These are phyloP conservation scores for Phaffia tasmanica DNA, from an alignment of 768 basidiomycete species.

Conservation along the genomic window DNA sequence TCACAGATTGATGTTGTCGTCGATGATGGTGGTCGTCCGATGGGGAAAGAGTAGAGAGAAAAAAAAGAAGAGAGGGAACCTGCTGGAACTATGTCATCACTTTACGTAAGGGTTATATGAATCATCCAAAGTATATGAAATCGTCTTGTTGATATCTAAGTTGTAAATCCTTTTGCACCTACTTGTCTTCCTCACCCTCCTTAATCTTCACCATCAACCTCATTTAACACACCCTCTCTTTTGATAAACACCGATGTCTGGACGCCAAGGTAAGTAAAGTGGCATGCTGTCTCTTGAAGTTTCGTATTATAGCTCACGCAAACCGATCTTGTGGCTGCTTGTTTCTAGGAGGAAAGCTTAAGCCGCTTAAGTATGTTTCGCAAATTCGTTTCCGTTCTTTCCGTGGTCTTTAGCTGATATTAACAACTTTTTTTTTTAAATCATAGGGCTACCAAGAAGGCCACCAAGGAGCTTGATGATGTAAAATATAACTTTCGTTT, in stretches of 20 bases:
- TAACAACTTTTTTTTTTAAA: background rate
- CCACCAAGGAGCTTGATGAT: slow-evolving; percentile 26
- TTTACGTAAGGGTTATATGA: too few species aligned
- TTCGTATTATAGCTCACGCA: background rate
- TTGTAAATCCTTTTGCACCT: too few species aligned
- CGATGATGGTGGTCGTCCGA: too few species aligned
- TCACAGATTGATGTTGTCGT: too few species aligned
- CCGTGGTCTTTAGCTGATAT: background rate
- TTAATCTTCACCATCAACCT: too few species aligned
- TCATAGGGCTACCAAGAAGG: slow-evolving; percentile 29
- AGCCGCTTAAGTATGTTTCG: slow-evolving; percentile 27
- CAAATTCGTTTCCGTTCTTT: background rate
- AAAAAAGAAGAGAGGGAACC: too few species aligned
- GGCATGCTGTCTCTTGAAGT: background rate
- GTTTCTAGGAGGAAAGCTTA: slow-evolving; percentile 27
- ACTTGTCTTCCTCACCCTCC: too few species aligned
- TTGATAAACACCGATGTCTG: slow-evolving; percentile 21
- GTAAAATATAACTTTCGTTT: slow-evolving; percentile 3
- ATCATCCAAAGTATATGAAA: too few species aligned
- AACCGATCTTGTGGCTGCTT: background rate
- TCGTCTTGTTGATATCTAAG: too few species aligned
- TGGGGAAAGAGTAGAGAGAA: too few species aligned
- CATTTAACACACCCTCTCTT: background rate
- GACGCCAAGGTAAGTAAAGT: slow-evolving; percentile 26
- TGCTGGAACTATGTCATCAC: too few species aligned